Conservation (phyloP, 257 asterid species). For the Salvia splendens region DNA sequence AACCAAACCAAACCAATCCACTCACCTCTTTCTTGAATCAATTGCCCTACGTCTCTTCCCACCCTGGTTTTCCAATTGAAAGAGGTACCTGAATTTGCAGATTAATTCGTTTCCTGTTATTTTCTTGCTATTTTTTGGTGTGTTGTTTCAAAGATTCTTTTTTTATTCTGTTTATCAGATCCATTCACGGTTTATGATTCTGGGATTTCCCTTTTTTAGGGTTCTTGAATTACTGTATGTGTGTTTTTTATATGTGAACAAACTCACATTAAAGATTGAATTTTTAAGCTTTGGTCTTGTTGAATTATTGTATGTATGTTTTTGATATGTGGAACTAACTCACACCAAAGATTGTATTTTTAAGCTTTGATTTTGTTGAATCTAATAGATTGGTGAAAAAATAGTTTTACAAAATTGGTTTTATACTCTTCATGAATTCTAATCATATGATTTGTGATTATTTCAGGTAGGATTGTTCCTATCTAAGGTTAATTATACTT, state of each 20-base stretch:
- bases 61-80: neutral
- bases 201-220: conserved; percentile 11
- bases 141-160: neutral
- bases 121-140: too few species aligned
- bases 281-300: conserved; percentile 5
- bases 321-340: neutral
- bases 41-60: neutral
- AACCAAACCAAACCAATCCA: neutral
- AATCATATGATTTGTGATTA: neutral
- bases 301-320: neutral
- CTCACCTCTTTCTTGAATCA: neutral
- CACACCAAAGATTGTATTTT: conserved; percentile 1
- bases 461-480: conserved; percentile 37
- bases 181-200: neutral
- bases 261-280: neutral
- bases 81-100: conserved; percentile 20
- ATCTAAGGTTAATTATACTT: neutral
- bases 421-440: conserved; percentile 5
- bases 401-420: neutral
- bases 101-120: neutral
- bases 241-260: too few species aligned
- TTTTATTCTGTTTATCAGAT: neutral
- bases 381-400: neutral
- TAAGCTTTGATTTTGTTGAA: neutral
- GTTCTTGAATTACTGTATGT: neutral